Evolutionary conservation across 768 basidiomycete genomes (phyloP), one percentile per base, ranked within the genome.

Genomic region (Harrya chromipes): DNA sequence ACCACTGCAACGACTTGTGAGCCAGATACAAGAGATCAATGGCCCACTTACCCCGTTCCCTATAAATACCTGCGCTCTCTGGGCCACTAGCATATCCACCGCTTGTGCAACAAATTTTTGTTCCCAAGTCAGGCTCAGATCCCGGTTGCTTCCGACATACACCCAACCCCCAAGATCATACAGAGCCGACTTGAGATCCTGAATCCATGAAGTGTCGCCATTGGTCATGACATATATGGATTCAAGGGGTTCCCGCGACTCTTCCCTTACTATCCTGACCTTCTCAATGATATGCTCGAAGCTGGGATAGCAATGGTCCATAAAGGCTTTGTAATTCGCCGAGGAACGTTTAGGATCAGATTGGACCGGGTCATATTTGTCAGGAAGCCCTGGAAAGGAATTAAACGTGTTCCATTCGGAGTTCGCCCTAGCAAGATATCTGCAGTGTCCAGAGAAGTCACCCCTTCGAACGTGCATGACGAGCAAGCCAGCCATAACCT

Each of bases 381-480:
- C 79, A 6, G 65, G 61, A 6, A 74, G 58, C 24, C 56, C 64
- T 0, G 74, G 73, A 54, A 78, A 70, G 31, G 63, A 63, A 58
- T 76, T 76, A 66, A 75, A 79, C 6, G 69, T 72, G 41, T 70
- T 68, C 68, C 67, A 79, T 4, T 59, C 58, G n/a, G 70, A 52
- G 24, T 57, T 59, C 53, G 58, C 59, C 27, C 55, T 55, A 4
- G 69, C 69, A 33, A 81, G 68, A 43, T 57, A 52, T 10, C 49
- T 43, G 60, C 79, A 81, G 62, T 80, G 78, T 0, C 52, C 46
- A 20, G 62, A 27, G 51, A 69, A 80, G 62, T 79, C 79, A 6
- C 79, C 79, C 24, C 78, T 69, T 6, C 79, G 76, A 37, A 81
- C 64, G 55, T 81, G 79, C 11, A 80, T 57, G 14, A 67, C 76